Base-by-base conservation (phyloP, 2,329 filamentous ascomycete species). In the Atkinsonella hypoxylon region DNA sequence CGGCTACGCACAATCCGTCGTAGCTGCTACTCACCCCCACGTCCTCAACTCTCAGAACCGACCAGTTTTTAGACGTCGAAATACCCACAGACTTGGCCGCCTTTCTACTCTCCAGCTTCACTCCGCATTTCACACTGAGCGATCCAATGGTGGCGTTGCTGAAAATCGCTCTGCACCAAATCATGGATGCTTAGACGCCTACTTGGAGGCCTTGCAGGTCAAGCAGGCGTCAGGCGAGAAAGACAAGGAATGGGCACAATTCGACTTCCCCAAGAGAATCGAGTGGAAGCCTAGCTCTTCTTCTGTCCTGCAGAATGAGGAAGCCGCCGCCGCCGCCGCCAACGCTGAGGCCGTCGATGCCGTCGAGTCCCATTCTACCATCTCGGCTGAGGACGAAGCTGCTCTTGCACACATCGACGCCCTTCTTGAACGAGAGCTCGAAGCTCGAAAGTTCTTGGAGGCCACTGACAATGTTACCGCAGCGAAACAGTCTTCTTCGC, bases 1-100 rank as follows among this genome's bases (percentile, higher is more conserved):
- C 81, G 91, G 91, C 72, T 97, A 96, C 79, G 90, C 90, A 62
- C 91, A 97, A 70, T 95, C 90, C 56, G 85, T 97, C 72, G 89
- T 98, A 72, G 93, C 93, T 64, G 91, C 89, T 62, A 89, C 89
- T 57, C 89, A 95, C 56, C 79, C 79, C 51, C 76, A 78, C 83
- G 85, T 74, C 78, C 81, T 77, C 79, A 89, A 83, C 77, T 82
- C 73, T 66, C 89, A 81, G 67, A 82, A 79, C 67, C 76, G 79
- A 59, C 78, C 78, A 55, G 78, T 77, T 61, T 83, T 81, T 62
- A 76, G 73, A 54, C 76, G 78, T 59, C 77, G 76, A 62, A 77
- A 74, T 60, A 76, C 69, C 62, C 74, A 72, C 58, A 73, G 74
- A 56, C 70, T 78, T 57, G 72, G 73, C 55, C 78, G 74, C 48